These are phyloP conservation scores for Euphrasia arctica DNA, from an alignment of 305 asterid species.

Conservation along the genomic window DNA sequence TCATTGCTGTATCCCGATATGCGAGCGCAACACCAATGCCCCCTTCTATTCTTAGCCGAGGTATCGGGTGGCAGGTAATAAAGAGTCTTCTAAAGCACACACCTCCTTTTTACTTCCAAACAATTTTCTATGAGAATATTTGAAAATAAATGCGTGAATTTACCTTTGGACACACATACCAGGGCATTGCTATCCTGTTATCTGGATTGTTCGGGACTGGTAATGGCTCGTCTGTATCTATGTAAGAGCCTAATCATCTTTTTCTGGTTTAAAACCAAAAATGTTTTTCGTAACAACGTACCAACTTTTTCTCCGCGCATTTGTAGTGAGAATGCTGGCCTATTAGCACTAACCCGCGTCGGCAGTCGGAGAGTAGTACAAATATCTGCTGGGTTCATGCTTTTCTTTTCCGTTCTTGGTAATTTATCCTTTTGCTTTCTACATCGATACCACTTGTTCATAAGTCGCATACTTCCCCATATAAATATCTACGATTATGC, in stretches of 20 bases:
- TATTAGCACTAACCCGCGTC: slow-evolving; percentile 83
- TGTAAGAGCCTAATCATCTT: slow-evolving; percentile 44
- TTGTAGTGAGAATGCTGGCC: slow-evolving; percentile 85
- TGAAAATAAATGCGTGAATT: slow-evolving; percentile 8
- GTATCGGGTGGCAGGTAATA: slow-evolving; percentile 64
- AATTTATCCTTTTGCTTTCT: slow-evolving; percentile 8
- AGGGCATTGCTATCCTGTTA: slow-evolving; percentile 84
- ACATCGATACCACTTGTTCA: not conserved
- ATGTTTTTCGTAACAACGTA: slow-evolving; percentile 1
- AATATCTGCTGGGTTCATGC: slow-evolving; percentile 93
- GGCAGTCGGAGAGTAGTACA: slow-evolving; percentile 95
- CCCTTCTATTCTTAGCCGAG: slow-evolving; percentile 66
- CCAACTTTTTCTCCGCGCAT: slow-evolving; percentile 14
- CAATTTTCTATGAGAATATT: not conserved
- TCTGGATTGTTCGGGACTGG: slow-evolving; percentile 86
- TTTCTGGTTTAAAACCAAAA: not conserved
- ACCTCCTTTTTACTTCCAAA: not conserved
- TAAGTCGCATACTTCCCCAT: not conserved
- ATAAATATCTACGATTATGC: slow-evolving; percentile 1
- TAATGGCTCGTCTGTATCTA: slow-evolving; percentile 82
- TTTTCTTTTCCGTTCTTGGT: slow-evolving; percentile 92
- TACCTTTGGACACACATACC: slow-evolving; percentile 26
- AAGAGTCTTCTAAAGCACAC: no score
- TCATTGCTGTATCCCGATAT: slow-evolving; percentile 48
- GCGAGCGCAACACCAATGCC: slow-evolving; percentile 58